Evolutionary conservation across 345 rosid genomes (phyloP).

Genomic region (Salix suchowensis): DNA sequence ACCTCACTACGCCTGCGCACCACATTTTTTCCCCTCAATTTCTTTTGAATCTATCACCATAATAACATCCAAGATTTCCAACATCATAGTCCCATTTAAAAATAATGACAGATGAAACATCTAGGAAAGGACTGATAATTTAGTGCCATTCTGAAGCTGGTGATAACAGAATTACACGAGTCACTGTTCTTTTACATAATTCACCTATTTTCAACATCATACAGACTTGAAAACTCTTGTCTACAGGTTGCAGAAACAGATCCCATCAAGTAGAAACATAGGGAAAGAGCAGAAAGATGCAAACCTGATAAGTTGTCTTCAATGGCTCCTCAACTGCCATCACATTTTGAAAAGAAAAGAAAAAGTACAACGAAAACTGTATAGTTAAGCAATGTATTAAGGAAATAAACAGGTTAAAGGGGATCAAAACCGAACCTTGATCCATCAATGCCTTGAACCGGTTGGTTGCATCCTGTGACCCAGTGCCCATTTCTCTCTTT

Average conservation of each 20-base stretch:
- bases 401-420: background rate
- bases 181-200: background rate
- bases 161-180: background rate
- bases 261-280: conserved; percentile 7
- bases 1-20: background rate
- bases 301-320: conserved; percentile 54
- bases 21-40: background rate
- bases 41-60: background rate
- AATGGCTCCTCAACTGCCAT: conserved; percentile 59
- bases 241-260: conserved; percentile 11
- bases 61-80: background rate
- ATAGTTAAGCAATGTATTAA: background rate
- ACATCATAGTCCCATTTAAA: background rate
- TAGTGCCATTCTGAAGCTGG: background rate
- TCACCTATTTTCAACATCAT: background rate
- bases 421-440: conserved; percentile 29
- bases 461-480: conserved; percentile 44
- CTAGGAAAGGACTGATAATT: background rate
- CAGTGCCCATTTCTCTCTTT: conserved; percentile 34
- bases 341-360: conserved; percentile 7
- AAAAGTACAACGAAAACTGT: background rate
- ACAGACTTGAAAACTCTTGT: background rate
- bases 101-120: background rate
- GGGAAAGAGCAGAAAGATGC: background rate
- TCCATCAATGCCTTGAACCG: conserved; percentile 51